Conservation (phyloP, 805 yeast genomes). For the Teunomyces stri region DNA sequence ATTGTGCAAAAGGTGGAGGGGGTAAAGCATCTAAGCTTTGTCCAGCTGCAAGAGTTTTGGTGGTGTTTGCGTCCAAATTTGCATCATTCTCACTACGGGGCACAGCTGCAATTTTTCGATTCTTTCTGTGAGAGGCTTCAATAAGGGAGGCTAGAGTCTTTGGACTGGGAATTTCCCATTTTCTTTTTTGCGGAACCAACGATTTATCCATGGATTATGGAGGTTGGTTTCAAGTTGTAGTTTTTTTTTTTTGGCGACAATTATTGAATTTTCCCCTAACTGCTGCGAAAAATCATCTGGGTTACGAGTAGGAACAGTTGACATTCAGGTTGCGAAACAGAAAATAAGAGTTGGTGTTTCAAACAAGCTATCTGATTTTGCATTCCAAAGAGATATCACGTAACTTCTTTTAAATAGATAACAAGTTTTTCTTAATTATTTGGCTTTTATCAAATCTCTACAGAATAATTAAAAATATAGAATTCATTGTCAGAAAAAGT, state of each 20-base stretch:
- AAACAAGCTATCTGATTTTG: too few relatives aligned
- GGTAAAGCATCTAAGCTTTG: background rate
- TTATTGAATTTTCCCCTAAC: conserved; percentile 1
- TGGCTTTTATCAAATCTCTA: too few relatives aligned
- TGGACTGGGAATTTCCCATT: conserved; percentile 15
- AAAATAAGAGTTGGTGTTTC: background rate
- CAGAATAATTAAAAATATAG: too few relatives aligned
- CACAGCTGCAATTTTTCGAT: background rate
- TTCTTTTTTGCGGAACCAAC: conserved; percentile 8
- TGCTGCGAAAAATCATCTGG: background rate
- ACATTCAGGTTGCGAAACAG: background rate
- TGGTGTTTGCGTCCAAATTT: conserved; percentile 4
- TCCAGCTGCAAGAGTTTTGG: background rate
- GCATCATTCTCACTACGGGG: conserved; percentile 4
- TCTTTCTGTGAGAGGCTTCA: conserved; percentile 6
- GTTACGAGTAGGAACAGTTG: background rate
- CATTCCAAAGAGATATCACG: too few relatives aligned
- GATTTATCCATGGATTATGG: conserved; percentile 2
- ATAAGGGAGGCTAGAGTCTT: conserved; percentile 12
- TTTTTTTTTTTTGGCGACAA: conserved; percentile 3
- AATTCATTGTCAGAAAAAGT: too few relatives aligned
- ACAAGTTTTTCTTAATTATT: too few relatives aligned
- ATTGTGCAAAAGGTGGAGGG: background rate
- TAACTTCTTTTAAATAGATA: too few relatives aligned
- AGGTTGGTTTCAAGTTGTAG: background rate